Conservation (phyloP, 805 yeast species). For the Candida koratica region DNA sequence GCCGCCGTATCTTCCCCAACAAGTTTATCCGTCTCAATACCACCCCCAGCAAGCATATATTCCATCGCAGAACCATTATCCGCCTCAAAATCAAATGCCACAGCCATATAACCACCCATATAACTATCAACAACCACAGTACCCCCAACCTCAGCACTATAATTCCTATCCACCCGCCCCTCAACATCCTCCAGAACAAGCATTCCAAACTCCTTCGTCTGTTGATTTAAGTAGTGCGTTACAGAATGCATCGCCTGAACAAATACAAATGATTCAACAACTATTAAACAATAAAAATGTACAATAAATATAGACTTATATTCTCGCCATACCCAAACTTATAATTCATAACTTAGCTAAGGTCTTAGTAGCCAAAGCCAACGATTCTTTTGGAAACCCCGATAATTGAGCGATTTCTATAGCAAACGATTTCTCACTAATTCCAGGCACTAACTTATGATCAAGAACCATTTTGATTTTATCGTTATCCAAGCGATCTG, state of each 20-base stretch:
- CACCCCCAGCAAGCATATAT: constrained; percentile 12
- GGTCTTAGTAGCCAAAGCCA: constrained; percentile 43
- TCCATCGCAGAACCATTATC: constrained; percentile 1
- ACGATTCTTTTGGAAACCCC: constrained; percentile 65
- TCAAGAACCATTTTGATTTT: constrained; percentile 39
- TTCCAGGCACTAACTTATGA: constrained; percentile 60
- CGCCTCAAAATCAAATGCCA: constrained; percentile 9
- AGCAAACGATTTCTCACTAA: constrained; percentile 74
- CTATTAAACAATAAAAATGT: constrained; percentile 19
- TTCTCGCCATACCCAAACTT: neutral
- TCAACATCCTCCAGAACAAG: constrained; percentile 13
- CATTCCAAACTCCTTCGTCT: constrained; percentile 10
- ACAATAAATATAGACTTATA: constrained; percentile 8
- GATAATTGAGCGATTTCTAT: constrained; percentile 72
- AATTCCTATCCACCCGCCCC: constrained; percentile 13
- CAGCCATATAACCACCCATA: constrained; percentile 7
- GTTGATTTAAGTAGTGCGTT: constrained; percentile 10
- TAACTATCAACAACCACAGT: constrained; percentile 6
- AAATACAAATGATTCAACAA: constrained; percentile 26
- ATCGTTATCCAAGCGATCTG: constrained; percentile 9
- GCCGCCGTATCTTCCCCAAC: neutral
- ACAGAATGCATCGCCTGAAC: constrained; percentile 18
- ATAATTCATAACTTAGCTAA: constrained; percentile 2
- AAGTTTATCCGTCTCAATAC: constrained; percentile 11
- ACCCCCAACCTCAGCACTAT: constrained; percentile 5